These are phyloP conservation scores for Protomyces lactucae-debilis DNA, from an alignment of 1,139 yeast species.

Conservation along the genomic window DNA sequence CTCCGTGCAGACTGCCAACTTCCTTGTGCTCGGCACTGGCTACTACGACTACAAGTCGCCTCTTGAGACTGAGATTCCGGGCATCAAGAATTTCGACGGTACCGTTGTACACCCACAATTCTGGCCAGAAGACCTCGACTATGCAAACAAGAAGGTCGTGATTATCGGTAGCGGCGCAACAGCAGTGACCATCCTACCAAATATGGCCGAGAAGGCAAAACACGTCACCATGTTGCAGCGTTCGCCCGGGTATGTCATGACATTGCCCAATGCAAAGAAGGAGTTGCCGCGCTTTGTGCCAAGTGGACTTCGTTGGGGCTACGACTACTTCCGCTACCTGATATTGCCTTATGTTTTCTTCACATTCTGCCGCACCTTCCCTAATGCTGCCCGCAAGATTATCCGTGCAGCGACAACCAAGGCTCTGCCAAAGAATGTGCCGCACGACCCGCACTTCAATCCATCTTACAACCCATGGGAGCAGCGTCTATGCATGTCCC, in stretches of 20 bases:
- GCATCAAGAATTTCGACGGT: slow-evolving; percentile 43
- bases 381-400: slow-evolving; percentile 44
- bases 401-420: slow-evolving; percentile 33
- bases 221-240: slow-evolving; percentile 46
- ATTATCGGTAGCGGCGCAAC: slow-evolving; percentile 48
- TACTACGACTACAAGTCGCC: slow-evolving; percentile 36
- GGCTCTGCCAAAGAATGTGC: slow-evolving; percentile 1
- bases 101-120: slow-evolving; percentile 44
- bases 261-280: slow-evolving; percentile 41
- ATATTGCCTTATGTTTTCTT: slow-evolving; percentile 43
- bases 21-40: slow-evolving; percentile 45
- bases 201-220: slow-evolving; percentile 46
- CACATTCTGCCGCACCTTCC: slow-evolving; percentile 37
- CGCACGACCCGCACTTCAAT: slow-evolving; percentile 21
- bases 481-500: slow-evolving; percentile 37
- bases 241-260: slow-evolving; percentile 45
- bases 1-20: slow-evolving; percentile 34
- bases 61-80: slow-evolving; percentile 42
- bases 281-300: slow-evolving; percentile 36
- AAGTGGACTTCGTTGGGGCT: not conserved
- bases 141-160: slow-evolving; percentile 43
- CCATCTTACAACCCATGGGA: slow-evolving; percentile 21
- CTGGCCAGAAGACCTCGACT: slow-evolving; percentile 44
- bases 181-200: slow-evolving; percentile 48
- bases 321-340: slow-evolving; percentile 28